Evolutionary conservation across 2,329 filamentous ascomycete species (phyloP).

Genomic region (Zasmidium cellare): DNA sequence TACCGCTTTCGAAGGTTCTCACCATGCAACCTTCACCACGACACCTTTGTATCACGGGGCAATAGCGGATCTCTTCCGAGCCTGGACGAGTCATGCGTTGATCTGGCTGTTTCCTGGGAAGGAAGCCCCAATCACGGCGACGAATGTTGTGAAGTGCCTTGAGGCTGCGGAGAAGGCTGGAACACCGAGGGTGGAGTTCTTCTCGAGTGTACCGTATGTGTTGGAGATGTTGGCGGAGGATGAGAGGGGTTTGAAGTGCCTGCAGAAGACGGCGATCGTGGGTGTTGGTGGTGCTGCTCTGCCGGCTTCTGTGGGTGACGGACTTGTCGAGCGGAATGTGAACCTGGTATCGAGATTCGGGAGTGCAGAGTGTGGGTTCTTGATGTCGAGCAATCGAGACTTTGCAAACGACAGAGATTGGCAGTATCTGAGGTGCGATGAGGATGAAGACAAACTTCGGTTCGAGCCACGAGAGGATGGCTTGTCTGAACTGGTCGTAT

Average conservation of each 20-base stretch:
- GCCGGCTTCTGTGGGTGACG: conserved; percentile 53
- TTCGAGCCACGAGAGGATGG: conserved; percentile 50
- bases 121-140: conserved; percentile 56
- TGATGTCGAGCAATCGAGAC: conserved; percentile 62
- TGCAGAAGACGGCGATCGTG: conserved; percentile 59
- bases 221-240: conserved; percentile 55
- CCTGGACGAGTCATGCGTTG: conserved; percentile 60
- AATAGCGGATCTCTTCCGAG: conserved; percentile 61
- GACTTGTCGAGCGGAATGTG: conserved; percentile 52
- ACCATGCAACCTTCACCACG: conserved; percentile 60
- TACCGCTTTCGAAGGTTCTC: conserved; percentile 44
- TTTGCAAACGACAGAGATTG: conserved; percentile 58
- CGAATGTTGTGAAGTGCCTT: conserved; percentile 54
- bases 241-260: conserved; percentile 40
- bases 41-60: conserved; percentile 68
- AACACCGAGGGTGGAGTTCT: conserved; percentile 52
- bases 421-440: conserved; percentile 56
- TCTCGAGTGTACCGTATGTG: conserved; percentile 63
- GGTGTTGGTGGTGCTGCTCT: conserved; percentile 65
- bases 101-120: conserved; percentile 65
- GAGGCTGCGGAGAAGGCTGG: conserved; percentile 34
- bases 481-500: conserved; percentile 58
- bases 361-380: conserved; percentile 66
- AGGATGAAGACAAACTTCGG: conserved; percentile 35
- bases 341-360: conserved; percentile 64